These are phyloP conservation scores for Oryza brachyantha DNA, from an alignment of 176 grass and related monocot species.

Conservation along the genomic window DNA sequence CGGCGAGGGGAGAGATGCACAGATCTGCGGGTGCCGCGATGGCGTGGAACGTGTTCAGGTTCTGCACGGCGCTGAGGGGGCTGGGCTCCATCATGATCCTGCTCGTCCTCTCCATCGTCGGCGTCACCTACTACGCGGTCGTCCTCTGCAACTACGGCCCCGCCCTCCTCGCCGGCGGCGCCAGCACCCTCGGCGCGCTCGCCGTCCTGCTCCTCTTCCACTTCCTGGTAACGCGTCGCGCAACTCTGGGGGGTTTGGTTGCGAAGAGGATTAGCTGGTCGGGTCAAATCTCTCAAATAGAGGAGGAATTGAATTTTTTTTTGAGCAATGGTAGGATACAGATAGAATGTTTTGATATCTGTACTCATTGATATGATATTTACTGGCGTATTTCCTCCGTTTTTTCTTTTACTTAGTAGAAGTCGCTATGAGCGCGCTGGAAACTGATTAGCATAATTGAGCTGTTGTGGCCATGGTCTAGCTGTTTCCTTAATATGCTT, in stretches of 20 bases:
- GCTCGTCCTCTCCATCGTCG: conserved; percentile 81
- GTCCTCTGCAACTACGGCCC: conserved; percentile 86
- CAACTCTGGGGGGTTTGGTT: background rate
- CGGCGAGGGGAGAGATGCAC: conserved; percentile 45
- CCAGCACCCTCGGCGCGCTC: conserved; percentile 45
- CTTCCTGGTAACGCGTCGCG: conserved; percentile 48
- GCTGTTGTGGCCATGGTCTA: background rate
- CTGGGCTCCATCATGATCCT: conserved; percentile 96
- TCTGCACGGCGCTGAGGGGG: conserved; percentile 87
- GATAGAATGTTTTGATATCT: background rate
- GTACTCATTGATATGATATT: background rate
- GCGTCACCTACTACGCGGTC: conserved; percentile 86
- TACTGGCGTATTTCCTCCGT: background rate
- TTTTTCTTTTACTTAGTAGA: background rate
- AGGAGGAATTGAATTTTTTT: background rate
- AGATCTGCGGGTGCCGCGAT: conserved; percentile 79
- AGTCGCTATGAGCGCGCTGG: background rate
- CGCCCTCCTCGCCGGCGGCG: conserved; percentile 42
- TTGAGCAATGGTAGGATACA: background rate
- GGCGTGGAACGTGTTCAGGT: conserved; percentile 96
- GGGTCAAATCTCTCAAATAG: background rate
- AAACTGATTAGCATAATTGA: background rate
- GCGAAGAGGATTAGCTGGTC: background rate
- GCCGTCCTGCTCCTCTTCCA: conserved; percentile 77
- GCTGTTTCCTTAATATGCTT: background rate